These are phyloP conservation scores for Xylariomycetidae sp. DNA, from an alignment of 2,329 filamentous ascomycete genomes.

Conservation along the genomic window DNA sequence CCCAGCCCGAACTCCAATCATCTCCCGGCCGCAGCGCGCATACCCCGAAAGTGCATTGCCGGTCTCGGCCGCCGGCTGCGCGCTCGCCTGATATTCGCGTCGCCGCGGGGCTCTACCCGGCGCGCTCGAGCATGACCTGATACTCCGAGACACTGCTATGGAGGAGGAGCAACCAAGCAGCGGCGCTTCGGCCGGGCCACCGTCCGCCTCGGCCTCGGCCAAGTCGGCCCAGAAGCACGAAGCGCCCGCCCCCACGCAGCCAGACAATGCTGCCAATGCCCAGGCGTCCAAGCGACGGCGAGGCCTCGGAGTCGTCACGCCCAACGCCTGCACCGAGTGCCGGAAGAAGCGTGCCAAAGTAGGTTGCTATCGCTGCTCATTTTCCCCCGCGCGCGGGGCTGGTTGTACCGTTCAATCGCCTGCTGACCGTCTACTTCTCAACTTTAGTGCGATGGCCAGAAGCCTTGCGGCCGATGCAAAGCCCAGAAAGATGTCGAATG, in stretches of 20 bases:
- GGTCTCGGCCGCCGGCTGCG: no score
- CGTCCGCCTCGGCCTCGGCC: constrained; percentile 18
- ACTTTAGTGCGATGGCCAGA: constrained; percentile 49
- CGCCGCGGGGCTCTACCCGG: no score
- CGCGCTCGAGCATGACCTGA: constrained; percentile 18
- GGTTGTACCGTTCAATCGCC: background rate
- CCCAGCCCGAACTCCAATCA: no score
- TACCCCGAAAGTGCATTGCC: no score
- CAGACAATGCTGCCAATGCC: constrained; percentile 8
- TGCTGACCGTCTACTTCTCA: background rate
- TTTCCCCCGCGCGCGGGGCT: background rate
- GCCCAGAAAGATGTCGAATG: constrained; percentile 50
- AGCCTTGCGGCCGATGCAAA: constrained; percentile 50
- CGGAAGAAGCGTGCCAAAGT: constrained; percentile 58
- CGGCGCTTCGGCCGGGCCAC: constrained; percentile 15
- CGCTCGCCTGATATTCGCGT: no score
- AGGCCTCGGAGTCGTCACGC: constrained; percentile 50
- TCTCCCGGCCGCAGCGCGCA: no score
- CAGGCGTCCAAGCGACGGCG: constrained; percentile 45
- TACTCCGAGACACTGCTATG: constrained; percentile 17
- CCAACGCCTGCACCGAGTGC: constrained; percentile 56
- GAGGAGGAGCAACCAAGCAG: constrained; percentile 23
- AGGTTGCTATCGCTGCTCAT: constrained; percentile 10
- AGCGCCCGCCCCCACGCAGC: constrained; percentile 14
- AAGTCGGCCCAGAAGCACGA: constrained; percentile 20